phyloP scores from a whole-genome alignment of 192 early-diverging fungal species.

The Umbelopsis ramanniana region DNA sequence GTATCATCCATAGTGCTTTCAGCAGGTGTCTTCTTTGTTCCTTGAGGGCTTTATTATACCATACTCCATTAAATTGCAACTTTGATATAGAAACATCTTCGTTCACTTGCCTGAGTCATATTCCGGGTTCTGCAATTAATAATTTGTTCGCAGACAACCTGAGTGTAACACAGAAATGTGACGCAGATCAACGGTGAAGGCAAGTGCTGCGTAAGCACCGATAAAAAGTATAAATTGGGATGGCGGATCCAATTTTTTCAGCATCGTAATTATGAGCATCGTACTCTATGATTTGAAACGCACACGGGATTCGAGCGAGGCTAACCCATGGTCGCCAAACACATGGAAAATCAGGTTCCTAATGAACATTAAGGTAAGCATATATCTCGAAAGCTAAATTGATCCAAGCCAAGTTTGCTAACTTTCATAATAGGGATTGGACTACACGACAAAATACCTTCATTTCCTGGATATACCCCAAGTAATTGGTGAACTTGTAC shows the following conservation, averaged over 20 bases:
- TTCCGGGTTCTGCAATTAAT: neutral
- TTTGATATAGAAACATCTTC: too few species aligned
- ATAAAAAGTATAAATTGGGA: neutral
- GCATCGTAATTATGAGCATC: neutral
- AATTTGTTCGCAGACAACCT: neutral
- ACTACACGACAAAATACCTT: conserved; percentile 27
- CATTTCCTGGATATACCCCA: conserved; percentile 22
- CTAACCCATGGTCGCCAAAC: conserved; percentile 31
- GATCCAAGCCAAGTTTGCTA: neutral
- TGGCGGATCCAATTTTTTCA: neutral
- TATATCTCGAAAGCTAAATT: neutral
- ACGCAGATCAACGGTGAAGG: neutral
- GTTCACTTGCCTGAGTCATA: too few species aligned
- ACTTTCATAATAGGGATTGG: neutral
- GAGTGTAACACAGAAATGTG: neutral
- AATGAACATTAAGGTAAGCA: conserved; percentile 34
- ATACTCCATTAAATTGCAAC: too few species aligned
- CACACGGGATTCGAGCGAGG: neutral
- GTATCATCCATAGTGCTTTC: too few species aligned
- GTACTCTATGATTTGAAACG: neutral
- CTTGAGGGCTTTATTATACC: too few species aligned
- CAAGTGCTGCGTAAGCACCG: neutral
- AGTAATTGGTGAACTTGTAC: neutral
- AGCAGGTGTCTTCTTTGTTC: too few species aligned
- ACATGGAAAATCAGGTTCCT: conserved; percentile 27